Percentiles rank a stretch among this genome's conserved stretches.
Conservation (phyloP, 2,329 filamentous ascomycete species). For the Emmonsiellopsis sp. region DNA sequence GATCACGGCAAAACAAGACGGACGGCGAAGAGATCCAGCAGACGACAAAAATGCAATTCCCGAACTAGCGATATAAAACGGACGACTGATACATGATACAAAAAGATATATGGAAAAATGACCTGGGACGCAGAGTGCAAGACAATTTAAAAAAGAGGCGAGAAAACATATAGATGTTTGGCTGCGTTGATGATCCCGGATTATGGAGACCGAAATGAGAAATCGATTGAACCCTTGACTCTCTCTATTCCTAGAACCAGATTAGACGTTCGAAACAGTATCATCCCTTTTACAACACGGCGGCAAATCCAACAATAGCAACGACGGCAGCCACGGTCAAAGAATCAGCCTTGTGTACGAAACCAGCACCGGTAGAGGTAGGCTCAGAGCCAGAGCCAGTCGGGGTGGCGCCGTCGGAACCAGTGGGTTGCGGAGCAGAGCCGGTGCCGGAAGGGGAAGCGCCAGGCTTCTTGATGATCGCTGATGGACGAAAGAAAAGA, state of each 20-base stretch:
- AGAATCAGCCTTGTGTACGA: slow-evolving; percentile 25
- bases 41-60: background rate
- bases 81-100: background rate
- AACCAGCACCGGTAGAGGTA: slow-evolving; percentile 16
- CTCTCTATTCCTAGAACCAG: background rate
- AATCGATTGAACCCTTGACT: background rate
- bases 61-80: background rate
- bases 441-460: slow-evolving; percentile 3
- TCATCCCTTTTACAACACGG: slow-evolving; percentile 22
- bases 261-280: background rate
- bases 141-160: background rate
- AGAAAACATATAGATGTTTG: background rate
- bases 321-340: slow-evolving; percentile 29
- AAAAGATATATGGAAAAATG: background rate
- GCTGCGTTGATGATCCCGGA: background rate
- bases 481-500: slow-evolving; percentile 2
- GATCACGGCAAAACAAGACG: no score
- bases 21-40: background rate
- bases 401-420: background rate
- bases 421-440: background rate
- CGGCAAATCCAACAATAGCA: slow-evolving; percentile 32
- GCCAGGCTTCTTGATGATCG: background rate
- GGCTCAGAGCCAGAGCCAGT: slow-evolving; percentile 9
- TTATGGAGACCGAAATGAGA: background rate
- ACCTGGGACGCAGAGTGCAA: background rate